Evolutionary conservation across 2,329 filamentous ascomycete genomes (phyloP).

Genomic region (Coniosporium tulheliwenetii): DNA sequence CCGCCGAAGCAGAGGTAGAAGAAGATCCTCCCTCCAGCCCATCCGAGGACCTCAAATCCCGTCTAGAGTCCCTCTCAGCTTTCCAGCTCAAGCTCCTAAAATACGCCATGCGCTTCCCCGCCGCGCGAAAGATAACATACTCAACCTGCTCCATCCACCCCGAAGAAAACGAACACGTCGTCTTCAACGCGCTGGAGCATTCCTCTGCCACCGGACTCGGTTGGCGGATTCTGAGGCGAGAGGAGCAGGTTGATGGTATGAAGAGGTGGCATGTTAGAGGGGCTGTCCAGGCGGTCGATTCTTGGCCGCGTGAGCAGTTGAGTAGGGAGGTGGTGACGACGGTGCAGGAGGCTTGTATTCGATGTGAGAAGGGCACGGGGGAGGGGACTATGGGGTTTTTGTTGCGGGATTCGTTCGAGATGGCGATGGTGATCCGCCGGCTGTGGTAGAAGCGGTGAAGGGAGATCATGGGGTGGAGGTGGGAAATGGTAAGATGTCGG

Average conservation of each 20-base stretch:
- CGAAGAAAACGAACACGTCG: constrained; percentile 79
- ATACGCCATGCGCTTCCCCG: constrained; percentile 72
- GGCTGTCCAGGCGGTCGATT: constrained; percentile 10
- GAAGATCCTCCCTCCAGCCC: constrained; percentile 26
- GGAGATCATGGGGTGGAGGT: not conserved
- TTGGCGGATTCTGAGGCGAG: constrained; percentile 61
- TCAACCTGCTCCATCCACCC: constrained; percentile 85
- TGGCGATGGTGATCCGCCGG: constrained; percentile 1
- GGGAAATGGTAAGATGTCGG: not conserved
- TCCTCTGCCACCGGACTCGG: constrained; percentile 48
- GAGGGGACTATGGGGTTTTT: constrained; percentile 92
- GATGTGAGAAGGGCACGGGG: constrained; percentile 66
- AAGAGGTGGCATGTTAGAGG: constrained; percentile 58
- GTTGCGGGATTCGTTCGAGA: constrained; percentile 71
- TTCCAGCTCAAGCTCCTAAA: constrained; percentile 73
- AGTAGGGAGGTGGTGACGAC: constrained; percentile 8
- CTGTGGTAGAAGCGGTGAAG: not conserved
- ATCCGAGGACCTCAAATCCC: constrained; percentile 41
- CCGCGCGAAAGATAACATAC: constrained; percentile 65
- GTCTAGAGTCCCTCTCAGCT: constrained; percentile 57
- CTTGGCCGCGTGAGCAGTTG: constrained; percentile 1
- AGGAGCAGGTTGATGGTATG: constrained; percentile 64
- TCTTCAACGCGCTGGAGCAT: constrained; percentile 54
- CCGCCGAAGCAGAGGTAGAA: constrained; percentile 7
- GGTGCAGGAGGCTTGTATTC: constrained; percentile 60